Conservation (phyloP, 2,329 filamentous ascomycete genomes). For the Xylaria multiplex region DNA sequence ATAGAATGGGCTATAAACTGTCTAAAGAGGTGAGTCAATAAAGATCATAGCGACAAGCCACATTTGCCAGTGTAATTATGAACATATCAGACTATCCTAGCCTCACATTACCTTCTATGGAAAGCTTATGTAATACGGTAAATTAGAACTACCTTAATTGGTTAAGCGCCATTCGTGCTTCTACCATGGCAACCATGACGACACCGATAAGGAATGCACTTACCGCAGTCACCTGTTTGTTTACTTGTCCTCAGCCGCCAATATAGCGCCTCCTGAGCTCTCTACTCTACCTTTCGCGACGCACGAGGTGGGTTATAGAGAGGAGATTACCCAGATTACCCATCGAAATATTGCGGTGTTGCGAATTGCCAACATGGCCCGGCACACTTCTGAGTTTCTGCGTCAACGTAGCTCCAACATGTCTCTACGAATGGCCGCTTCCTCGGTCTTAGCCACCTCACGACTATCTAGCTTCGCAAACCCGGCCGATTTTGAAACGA, state of each 20-base stretch:
- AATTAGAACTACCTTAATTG: neutral
- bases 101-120: too few species aligned
- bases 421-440: constrained; percentile 56
- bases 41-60: too few species aligned
- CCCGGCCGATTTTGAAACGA: constrained; percentile 42
- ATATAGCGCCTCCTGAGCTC: neutral
- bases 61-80: too few species aligned
- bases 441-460: constrained; percentile 39
- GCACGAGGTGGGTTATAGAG: neutral
- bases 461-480: constrained; percentile 47
- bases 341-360: neutral
- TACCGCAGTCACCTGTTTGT: constrained; percentile 9
- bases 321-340: neutral
- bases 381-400: constrained; percentile 57
- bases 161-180: neutral
- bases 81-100: too few species aligned
- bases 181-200: neutral
- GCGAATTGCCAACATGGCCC: constrained; percentile 51
- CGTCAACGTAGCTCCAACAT: constrained; percentile 57
- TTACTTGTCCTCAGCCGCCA: constrained; percentile 6
- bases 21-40: too few species aligned
- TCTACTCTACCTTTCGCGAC: constrained; percentile 8
- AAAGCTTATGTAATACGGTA: too few species aligned
- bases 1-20: too few species aligned
- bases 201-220: constrained; percentile 18